A percentile compares a stretch with the other conserved stretches of the same genome.
phyloP scores from a whole-genome alignment of 73 alveolate genomes.

The Paramecium octaurelia region DNA sequence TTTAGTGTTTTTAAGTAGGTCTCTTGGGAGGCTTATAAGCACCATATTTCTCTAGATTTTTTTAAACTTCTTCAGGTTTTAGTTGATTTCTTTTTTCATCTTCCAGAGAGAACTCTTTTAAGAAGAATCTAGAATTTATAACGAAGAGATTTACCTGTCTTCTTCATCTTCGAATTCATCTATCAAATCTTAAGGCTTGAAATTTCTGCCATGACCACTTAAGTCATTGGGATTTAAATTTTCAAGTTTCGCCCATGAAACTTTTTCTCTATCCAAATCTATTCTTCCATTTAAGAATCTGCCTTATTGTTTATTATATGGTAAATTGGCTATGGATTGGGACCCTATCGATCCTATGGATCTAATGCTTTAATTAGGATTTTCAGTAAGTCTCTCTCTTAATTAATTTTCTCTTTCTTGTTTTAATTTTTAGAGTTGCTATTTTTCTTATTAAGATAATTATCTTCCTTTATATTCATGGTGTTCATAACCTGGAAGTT shows the following conservation, averaged over 20 bases:
- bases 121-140: not conserved
- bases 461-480: constrained; percentile 18
- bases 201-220: constrained; percentile 39
- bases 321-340: not conserved
- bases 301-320: not conserved
- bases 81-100: not conserved
- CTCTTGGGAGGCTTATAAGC: constrained; percentile 11
- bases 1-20: constrained; percentile 32
- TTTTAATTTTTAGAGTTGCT: not conserved
- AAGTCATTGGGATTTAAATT: constrained; percentile 43
- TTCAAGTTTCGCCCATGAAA: constrained; percentile 45
- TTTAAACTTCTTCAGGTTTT: constrained; percentile 30
- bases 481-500: constrained; percentile 11
- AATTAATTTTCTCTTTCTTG: not conserved
- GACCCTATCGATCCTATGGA: constrained; percentile 26
- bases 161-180: constrained; percentile 50
- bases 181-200: constrained; percentile 33
- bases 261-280: constrained; percentile 42
- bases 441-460: not conserved
- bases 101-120: constrained; percentile 23
- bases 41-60: constrained; percentile 26
- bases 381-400: constrained; percentile 10
- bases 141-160: not conserved
- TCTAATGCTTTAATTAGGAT: not conserved
- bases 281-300: constrained; percentile 44